These are phyloP conservation scores for Fusarium buxicola DNA, from an alignment of 2,329 filamentous ascomycete genomes.

Conservation along the genomic window DNA sequence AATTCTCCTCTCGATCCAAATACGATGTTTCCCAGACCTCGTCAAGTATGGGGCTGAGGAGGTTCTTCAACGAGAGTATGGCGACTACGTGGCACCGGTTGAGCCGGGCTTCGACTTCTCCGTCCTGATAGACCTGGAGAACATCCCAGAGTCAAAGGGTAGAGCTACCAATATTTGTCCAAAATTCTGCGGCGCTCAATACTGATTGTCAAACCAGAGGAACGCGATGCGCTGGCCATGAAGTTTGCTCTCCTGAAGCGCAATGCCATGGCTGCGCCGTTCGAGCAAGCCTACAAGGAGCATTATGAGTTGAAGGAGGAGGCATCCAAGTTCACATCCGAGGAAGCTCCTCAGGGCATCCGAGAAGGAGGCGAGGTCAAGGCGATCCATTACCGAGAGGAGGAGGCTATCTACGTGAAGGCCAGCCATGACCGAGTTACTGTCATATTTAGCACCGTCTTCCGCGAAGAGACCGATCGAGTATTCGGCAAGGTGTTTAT, in stretches of 20 bases:
- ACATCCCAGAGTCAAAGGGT: conserved; percentile 84
- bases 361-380: conserved; percentile 91
- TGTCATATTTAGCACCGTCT: conserved; percentile 98
- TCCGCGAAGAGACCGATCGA: conserved; percentile 96
- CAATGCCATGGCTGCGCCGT: conserved; percentile 98
- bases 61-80: conserved; percentile 94
- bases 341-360: conserved; percentile 92
- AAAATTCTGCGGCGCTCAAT: not conserved
- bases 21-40: conserved; percentile 94
- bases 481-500: conserved; percentile 99
- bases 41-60: conserved; percentile 92
- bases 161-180: conserved; percentile 20
- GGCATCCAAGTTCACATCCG: conserved; percentile 90
- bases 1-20: conserved; percentile 93
- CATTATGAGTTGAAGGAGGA: conserved; percentile 88
- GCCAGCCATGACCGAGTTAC: conserved; percentile 97
- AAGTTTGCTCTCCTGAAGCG: conserved; percentile 94
- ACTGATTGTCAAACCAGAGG: conserved; percentile 65
- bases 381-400: conserved; percentile 97
- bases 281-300: conserved; percentile 96
- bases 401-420: conserved; percentile 99
- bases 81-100: conserved; percentile 85
- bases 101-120: conserved; percentile 98
- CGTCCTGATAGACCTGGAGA: conserved; percentile 87
- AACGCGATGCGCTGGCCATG: conserved; percentile 84